Conservation (phyloP, 2,329 filamentous ascomycete genomes). For the Fusarium stilboides region DNA sequence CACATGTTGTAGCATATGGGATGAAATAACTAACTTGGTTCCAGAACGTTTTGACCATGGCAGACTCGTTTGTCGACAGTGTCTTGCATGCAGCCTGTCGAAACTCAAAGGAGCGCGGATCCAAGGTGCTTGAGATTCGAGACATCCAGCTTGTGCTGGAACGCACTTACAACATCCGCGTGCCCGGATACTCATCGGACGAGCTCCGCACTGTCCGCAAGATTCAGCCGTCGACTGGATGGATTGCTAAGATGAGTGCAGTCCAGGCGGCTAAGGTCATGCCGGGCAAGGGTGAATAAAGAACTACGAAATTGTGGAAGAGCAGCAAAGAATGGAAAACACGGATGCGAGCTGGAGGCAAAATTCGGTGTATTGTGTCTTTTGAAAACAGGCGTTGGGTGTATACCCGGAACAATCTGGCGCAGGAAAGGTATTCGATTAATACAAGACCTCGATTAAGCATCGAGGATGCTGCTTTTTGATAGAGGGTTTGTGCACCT, state of each 20-base stretch:
- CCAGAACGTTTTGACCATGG: conserved; percentile 88
- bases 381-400: conserved; percentile 44
- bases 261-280: conserved; percentile 93
- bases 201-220: conserved; percentile 96
- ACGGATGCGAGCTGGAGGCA: neutral
- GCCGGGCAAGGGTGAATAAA: conserved; percentile 71
- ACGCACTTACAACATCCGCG: conserved; percentile 89
- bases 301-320: neutral
- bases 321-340: neutral
- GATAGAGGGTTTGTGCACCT: neutral
- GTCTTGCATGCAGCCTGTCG: conserved; percentile 90
- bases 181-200: conserved; percentile 94
- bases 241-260: conserved; percentile 98
- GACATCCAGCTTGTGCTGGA: conserved; percentile 88
- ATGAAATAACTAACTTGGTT: conserved; percentile 38
- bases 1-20: neutral
- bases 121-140: conserved; percentile 89
- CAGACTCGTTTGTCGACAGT: conserved; percentile 95
- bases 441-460: neutral
- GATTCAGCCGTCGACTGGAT: conserved; percentile 87
- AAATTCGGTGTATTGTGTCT: conserved; percentile 9
- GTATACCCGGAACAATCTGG: conserved; percentile 44
- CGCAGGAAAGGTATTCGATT: conserved; percentile 24
- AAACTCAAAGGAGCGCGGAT: conserved; percentile 92
- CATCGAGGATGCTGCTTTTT: neutral